These are phyloP conservation scores for Sphaerosporella brunnea DNA, from an alignment of 495 filamentous ascomycete genomes.

Conservation along the genomic window DNA sequence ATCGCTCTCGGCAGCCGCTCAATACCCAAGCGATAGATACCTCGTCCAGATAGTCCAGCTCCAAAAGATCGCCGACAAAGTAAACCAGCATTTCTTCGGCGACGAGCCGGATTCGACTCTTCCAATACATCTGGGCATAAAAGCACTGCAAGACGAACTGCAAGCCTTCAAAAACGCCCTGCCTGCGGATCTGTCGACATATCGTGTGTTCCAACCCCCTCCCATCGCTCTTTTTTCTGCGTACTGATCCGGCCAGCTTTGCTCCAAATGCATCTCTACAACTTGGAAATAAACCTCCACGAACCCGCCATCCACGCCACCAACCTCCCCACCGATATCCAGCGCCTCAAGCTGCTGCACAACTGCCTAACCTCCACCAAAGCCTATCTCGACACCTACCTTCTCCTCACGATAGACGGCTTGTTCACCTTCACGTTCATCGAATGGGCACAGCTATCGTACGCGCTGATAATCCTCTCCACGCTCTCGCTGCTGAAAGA, in stretches of 20 bases:
- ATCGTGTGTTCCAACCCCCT: too few relatives aligned
- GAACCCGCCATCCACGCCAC: background rate
- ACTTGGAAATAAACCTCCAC: background rate
- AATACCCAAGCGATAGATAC: conserved; percentile 14
- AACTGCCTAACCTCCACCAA: background rate
- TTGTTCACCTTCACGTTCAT: background rate
- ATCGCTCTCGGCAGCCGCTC: conserved; percentile 5
- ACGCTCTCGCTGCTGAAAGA: background rate
- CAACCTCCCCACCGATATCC: background rate
- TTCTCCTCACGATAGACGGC: background rate
- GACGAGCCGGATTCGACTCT: background rate
- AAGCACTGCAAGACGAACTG: background rate
- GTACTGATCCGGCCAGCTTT: background rate
- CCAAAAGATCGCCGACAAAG: background rate
- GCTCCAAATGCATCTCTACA: background rate
- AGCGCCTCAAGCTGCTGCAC: background rate
- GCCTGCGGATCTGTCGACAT: too few relatives aligned
- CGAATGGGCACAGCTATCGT: background rate
- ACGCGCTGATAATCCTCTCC: background rate
- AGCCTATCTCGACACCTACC: background rate
- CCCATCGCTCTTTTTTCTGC: too few relatives aligned
- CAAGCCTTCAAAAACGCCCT: background rate
- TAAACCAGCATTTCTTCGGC: background rate
- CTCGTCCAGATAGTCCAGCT: background rate
- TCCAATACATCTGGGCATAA: background rate